These are phyloP conservation scores for Penicillium hordei DNA, from an alignment of 2,329 filamentous ascomycete species.

Conservation along the genomic window DNA sequence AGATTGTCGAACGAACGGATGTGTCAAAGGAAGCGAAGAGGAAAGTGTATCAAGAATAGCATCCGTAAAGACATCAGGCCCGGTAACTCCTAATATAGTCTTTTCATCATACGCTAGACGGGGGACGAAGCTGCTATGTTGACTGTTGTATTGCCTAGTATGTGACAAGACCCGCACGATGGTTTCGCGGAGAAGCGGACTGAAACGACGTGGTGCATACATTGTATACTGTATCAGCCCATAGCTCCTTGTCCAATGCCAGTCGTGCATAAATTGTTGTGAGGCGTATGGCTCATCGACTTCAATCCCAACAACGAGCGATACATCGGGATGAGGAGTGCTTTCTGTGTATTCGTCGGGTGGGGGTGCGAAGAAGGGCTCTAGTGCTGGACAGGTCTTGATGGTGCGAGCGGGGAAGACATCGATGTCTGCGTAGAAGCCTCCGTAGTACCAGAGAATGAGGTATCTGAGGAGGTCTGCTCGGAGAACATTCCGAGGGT, in stretches of 20 bases:
- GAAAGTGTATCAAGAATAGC: conserved; percentile 34
- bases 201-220: conserved; percentile 38
- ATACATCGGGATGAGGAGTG: conserved; percentile 22
- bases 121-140: conserved; percentile 12
- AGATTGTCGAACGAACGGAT: conserved; percentile 28
- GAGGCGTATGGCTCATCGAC: conserved; percentile 40
- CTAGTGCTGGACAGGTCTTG: conserved; percentile 29
- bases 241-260: conserved; percentile 38
- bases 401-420: conserved; percentile 31
- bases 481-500: conserved; percentile 40
- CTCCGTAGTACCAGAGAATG: conserved; percentile 38
- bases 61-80: conserved; percentile 38
- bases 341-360: conserved; percentile 6
- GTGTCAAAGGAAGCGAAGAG: conserved; percentile 27
- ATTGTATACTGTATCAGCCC: conserved; percentile 38
- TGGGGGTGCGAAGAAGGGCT: conserved; percentile 4
- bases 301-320: conserved; percentile 35
- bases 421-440: conserved; percentile 39
- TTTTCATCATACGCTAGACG: conserved; percentile 25
- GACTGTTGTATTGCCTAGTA: conserved; percentile 27
- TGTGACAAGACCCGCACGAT: conserved; percentile 36
- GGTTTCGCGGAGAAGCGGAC: conserved; percentile 32
- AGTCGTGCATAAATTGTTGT: conserved; percentile 29
- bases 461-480: conserved; percentile 48
- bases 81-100: conserved; percentile 34